Evolutionary conservation across 176 grass and related monocot genomes (phyloP), one percentile per base, ranked within the genome.

Genomic region (Oryza australiensis): DNA sequence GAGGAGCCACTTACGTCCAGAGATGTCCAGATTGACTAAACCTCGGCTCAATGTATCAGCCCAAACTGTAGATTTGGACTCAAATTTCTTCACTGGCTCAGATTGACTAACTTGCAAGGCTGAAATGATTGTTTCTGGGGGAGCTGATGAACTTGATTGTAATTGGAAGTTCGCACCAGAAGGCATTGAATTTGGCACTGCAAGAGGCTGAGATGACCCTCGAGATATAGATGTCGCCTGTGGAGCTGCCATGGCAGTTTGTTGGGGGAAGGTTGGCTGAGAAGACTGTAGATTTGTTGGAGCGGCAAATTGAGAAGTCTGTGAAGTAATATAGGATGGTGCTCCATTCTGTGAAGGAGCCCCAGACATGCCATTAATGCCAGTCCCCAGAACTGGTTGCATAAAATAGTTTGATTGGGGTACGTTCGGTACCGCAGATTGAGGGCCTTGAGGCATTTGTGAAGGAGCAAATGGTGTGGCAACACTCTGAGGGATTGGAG

Each of bases 21-120:
- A 99, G 85, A 99, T 99, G 62, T 99, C 91, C 53, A 99, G 89
- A 94, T 99, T 87, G 41, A 99, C 96, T 26, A 99, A 83, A 66
- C 96, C 93, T 43, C 93, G 80, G 62, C 64, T 99, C 89, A 99
- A 88, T 80, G 96, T 99, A 64, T 99, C 96, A 62, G 93, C 57
- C 96, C 96, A 99, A 72, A 99, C 91, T 65, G 85, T 88, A 33
- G 96, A 99, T 88, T 92, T 99, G 62, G 92, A 80, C 72, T 89
- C 96, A 3, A 99, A 95, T 77, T 99, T 99, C 46, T 89, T 94
- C 49, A 82, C 73, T 65, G 90, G 85, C 83, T 86, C 72, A 70
- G 95, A 72, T 37, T 88, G 86, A 57, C 66, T 79, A 87, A 84
- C 75, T 85, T 90, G 82, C 67, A 81, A 66, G 42, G 89, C 87